Percentiles rank a stretch among this genome's conserved stretches.
Evolutionary conservation across 352 stramenopile genomes (phyloP).

Genomic region (Phytopythium aichiense): DNA sequence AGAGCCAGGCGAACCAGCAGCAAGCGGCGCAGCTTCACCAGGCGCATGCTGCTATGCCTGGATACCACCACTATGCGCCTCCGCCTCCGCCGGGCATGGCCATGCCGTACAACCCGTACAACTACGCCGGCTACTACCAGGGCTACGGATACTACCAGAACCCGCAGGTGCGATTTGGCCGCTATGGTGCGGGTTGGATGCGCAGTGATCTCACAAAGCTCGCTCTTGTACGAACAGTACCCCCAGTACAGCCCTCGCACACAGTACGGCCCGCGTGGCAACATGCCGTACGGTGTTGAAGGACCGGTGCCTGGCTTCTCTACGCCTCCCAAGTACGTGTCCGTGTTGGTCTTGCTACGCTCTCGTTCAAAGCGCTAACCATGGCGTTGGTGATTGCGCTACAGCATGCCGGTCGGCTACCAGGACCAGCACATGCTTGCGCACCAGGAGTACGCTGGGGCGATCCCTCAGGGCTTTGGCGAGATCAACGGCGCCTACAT

Average conservation of each 20-base stretch:
- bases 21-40: slow-evolving; percentile 59
- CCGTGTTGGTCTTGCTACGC: background rate
- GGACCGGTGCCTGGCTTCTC: slow-evolving; percentile 77
- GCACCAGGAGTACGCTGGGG: slow-evolving; percentile 76
- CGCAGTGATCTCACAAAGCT: background rate
- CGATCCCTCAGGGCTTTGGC: slow-evolving; percentile 75
- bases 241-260: slow-evolving; percentile 83
- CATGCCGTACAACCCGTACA: slow-evolving; percentile 87
- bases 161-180: slow-evolving; percentile 42
- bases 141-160: slow-evolving; percentile 88
- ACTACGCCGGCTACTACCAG: slow-evolving; percentile 84
- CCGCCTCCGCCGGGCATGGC: slow-evolving; percentile 84
- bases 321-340: slow-evolving; percentile 51
- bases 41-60: slow-evolving; percentile 44
- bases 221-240: slow-evolving; percentile 41
- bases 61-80: slow-evolving; percentile 82
- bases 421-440: slow-evolving; percentile 80
- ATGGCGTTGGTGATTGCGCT: background rate
- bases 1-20: slow-evolving; percentile 41
- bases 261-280: slow-evolving; percentile 80
- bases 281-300: slow-evolving; percentile 80
- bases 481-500: slow-evolving; percentile 79
- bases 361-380: background rate
- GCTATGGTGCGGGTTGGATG: background rate
- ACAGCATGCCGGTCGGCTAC: slow-evolving; percentile 66